Conservation (phyloP, 495 filamentous ascomycete species). For the Hyaloscypha bicolor region DNA sequence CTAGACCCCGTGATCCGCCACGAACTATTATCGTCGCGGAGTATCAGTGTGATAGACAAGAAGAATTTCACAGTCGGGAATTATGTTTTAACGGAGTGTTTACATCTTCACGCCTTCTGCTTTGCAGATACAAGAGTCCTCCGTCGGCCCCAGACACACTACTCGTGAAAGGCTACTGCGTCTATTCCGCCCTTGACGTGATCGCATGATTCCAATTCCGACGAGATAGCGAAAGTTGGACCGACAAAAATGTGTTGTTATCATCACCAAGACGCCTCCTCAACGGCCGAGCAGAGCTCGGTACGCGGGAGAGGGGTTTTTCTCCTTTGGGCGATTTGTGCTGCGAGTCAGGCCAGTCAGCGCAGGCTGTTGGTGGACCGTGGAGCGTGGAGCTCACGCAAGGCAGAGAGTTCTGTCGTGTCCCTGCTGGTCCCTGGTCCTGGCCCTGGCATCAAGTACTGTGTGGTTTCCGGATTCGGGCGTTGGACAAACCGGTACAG, state of each 20-base stretch:
- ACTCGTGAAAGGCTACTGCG: background rate
- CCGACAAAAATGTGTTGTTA: background rate
- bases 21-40: background rate
- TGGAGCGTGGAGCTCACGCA: background rate
- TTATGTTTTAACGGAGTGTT: background rate
- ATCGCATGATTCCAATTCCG: background rate
- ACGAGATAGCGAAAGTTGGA: background rate
- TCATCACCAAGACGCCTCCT: background rate
- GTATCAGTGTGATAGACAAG: background rate
- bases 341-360: background rate
- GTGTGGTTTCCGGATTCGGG: no score
- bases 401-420: no score
- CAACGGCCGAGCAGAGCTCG: background rate
- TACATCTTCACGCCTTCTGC: no score
- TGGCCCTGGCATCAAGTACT: constrained; percentile 24
- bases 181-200: background rate
- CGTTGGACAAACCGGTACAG: constrained; percentile 4
- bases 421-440: constrained; percentile 15
- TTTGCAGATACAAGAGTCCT: no score
- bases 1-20: background rate
- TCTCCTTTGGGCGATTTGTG: background rate
- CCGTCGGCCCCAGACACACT: background rate
- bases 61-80: background rate
- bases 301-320: background rate
- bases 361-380: background rate